Evolutionary conservation across 176 grass and related monocot genomes (phyloP).

Genomic region (Phoenix roebelenii): DNA sequence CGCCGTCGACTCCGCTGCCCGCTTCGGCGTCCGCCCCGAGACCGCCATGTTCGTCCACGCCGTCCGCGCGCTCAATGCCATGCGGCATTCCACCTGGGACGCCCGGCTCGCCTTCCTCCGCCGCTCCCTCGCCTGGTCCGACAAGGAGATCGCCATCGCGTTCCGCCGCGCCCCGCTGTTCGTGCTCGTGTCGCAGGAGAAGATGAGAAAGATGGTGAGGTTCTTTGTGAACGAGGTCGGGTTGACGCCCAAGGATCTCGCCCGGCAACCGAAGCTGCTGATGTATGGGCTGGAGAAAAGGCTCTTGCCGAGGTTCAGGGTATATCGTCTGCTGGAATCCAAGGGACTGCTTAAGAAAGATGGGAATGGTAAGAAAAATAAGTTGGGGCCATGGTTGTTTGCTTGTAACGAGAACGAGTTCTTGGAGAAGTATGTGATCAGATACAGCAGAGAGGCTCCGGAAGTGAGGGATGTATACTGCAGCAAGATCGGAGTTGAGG

Average conservation of each 20-base stretch:
- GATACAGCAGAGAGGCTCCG: neutral
- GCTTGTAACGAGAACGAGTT: neutral
- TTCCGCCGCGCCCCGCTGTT: constrained; percentile 2
- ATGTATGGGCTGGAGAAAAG: constrained; percentile 12
- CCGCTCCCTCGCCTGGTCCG: neutral
- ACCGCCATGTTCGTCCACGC: constrained; percentile 2
- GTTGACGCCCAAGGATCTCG: neutral
- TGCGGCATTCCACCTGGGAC: neutral
- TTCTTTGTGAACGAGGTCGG: constrained; percentile 1
- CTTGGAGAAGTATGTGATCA: neutral
- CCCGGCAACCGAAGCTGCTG: constrained; percentile 9
- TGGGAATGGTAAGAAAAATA: neutral
- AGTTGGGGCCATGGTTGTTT: neutral
- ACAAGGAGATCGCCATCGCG: neutral
- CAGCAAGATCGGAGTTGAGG: neutral
- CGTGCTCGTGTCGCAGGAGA: neutral
- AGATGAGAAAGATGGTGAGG: neutral
- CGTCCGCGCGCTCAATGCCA: neutral
- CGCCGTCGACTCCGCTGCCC: neutral
- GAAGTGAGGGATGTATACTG: neutral
- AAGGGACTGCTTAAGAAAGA: neutral
- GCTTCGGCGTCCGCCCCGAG: neutral
- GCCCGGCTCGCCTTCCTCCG: neutral
- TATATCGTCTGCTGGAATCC: neutral
- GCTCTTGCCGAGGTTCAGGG: constrained; percentile 9